Evolutionary conservation across 2,329 filamentous ascomycete genomes (phyloP), one percentile per base, ranked within the genome.

Genomic region (Exserohilum turcica): DNA sequence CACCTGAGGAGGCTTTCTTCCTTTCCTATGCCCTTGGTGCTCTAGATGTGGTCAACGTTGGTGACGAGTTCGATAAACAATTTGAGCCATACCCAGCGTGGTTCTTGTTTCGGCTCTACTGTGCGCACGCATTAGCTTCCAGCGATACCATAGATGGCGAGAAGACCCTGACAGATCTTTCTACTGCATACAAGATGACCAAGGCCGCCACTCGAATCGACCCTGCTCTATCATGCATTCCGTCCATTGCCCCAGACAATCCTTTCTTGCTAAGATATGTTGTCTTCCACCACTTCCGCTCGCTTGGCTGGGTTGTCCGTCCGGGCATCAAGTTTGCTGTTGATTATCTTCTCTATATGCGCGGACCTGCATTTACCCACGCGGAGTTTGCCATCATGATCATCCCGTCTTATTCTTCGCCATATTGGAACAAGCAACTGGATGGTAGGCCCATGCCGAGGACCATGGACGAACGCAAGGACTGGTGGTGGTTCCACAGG

Each of bases 201-300:
- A 53, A 62, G 16, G 51, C 31, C n/a, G 51, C 54, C 13, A 40
- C 46, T 19, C 44, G 47, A 18, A 36, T 56, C 27, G 49, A 48
- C 7, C 31, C 58, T 12, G 43, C 52, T 9, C 18, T 59, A 5
- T 54, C 58, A 13, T 35, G 13, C 16, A 39, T 61, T 27, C 59
- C 52, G 9, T 43, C 75, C 9, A 79, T 91, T 3, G 79, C 82
- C 13, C 86, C 91, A 0, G 91, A 96, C 71, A 90, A 96, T 66
- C 83, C 85, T 0, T 99, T 99, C 74, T 78, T 97, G 16, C 74
- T 96, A 0, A 87, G 91, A 52, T 99, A 97, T 68, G 86, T 86
- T 10, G 91, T 91, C 15, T 99, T 96, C 73, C 94, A 99, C 71
- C 93, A 99, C 72, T 99, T 96, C 77, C 88, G 94, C 32, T 96